Conservation (phyloP, 1,284 basidiomycete genomes). For the Cryptococcus floricola region DNA sequence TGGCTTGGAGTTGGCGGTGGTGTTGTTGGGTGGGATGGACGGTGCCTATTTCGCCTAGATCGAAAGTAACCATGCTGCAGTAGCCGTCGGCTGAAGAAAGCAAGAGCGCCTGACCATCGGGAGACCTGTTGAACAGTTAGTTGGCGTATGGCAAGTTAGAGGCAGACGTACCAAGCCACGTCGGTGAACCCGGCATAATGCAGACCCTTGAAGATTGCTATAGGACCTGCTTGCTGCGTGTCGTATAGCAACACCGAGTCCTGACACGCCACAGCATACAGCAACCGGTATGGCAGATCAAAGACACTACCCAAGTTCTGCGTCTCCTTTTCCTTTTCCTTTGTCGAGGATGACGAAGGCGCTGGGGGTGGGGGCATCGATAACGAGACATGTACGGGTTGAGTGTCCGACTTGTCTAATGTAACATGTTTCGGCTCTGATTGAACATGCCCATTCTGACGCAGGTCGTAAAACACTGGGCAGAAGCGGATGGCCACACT, state of each 20-base stretch:
- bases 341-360: conserved; percentile 13
- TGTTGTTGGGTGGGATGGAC: conserved; percentile 83
- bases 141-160: not conserved
- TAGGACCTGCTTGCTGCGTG: conserved; percentile 89
- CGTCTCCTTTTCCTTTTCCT: conserved; percentile 18
- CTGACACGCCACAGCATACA: conserved; percentile 95
- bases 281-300: conserved; percentile 85
- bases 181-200: conserved; percentile 99
- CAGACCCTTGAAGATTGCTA: conserved; percentile 88
- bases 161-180: conserved; percentile 73
- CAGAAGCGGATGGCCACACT: conserved; percentile 92
- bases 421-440: conserved; percentile 59
- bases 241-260: conserved; percentile 94
- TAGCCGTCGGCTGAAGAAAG: conserved; percentile 93
- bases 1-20: conserved; percentile 76
- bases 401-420: conserved; percentile 62
- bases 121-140: conserved; percentile 63
- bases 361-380: conserved; percentile 49
- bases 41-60: conserved; percentile 80
- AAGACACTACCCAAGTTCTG: conserved; percentile 57
- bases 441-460: conserved; percentile 54
- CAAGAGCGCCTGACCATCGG: conserved; percentile 89
- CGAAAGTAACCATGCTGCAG: conserved; percentile 79
- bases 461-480: conserved; percentile 84
- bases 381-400: conserved; percentile 41